Base-by-base conservation (phyloP, 305 asterid genomes). In the Stenogyne calaminthoides region DNA sequence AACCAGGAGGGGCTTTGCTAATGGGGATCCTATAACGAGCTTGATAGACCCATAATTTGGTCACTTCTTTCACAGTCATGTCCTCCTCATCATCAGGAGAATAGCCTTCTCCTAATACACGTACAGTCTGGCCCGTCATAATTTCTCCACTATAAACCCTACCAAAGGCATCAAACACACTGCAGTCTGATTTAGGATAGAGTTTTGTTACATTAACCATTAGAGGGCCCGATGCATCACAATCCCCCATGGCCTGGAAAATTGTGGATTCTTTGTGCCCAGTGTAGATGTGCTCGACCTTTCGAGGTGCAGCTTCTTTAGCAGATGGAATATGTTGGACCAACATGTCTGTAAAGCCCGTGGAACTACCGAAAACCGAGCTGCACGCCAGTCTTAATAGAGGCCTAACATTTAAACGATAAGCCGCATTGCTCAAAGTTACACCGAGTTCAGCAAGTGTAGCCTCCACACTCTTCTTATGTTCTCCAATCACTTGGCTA, bases 31-130 rank as follows among this genome's bases (percentile, higher is more conserved):
- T 88, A 65, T 95, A 95, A 56, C 98, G 97, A 63, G 98, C 93
- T 84, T 95, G 99, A 85, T 95, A 95, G 46, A 95, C 97, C 97
- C 98, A 92, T 71, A 95, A 79, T 75, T 92, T 92, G 52, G 99
- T 90, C 44, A 90, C 96, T 84, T 95, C 98, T 84, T 95, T 95
- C 59, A 90, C 86, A 7, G 98, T 95, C 99, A 95, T 92, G 78
- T 95, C 98, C 84, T 95, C 99, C 82, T 95, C 99, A 76, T 92
- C 99, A 63, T 92, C 98, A 4, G 98, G 98, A 70, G 98, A 95
- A 86, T 92, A 95, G 20, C 99, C 99, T 86, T 95, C 98, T 84
- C 99, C 99, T 18, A 95, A 67, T 42, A 95, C 99, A 5, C 91
- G 95, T 19, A 95, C 88, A 25, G 94, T 82, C 87, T 95, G 99